Base-by-base conservation (phyloP, 2,329 filamentous ascomycete genomes). In the Fusarium decemcellulare region DNA sequence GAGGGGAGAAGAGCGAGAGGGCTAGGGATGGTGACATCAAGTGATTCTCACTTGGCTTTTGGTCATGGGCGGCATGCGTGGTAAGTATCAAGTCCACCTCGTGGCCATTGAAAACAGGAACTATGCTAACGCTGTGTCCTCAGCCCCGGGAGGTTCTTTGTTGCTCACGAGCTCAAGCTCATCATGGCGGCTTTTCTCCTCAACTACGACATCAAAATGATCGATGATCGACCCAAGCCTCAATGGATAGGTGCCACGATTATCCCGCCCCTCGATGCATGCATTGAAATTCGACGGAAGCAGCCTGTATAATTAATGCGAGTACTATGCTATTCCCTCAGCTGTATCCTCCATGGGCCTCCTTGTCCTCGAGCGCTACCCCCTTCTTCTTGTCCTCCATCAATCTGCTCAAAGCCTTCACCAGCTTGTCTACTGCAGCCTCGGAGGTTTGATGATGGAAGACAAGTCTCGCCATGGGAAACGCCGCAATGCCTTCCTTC, bases 11-110 rank as follows among this genome's bases (percentile, higher is more conserved):
- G 76, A 15, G 83, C 81, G 44, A 84, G 74, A 68, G 69, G 74
- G 2, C 37, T 84, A 15, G 83, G 85, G 4, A 83, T 90, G 79
- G 84, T 88, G 12, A 86, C 85, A 6, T 88, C 87, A 2, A 85
- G 83, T 37, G 79, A 84, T 39, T 74, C 78, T 8, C 84, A 87
- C 68, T 73, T 89, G 18, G 79, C 84, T 0, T 90, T 90, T 74
- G 87, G 88, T 0, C 86, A 89, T 63, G 88, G 88, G 8, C 79
- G 84, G 65, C 87, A 90, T 72, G 85, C 84, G 3, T 86, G 77
- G 77, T 78, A 42, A 72, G 76, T 65, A 12, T 34, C 50, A 74
- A 5, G 65, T 6, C 1, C 11, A 10, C 5, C 7, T 52, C 42
- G 8, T 54, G n/a, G 23, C 32, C 12, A 11, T 39, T 39, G 37